Percentiles rank a stretch among this genome's conserved stretches.
Evolutionary conservation across 148 eudicot species (phyloP).

Genomic region (Vaccinium vitisidaea): DNA sequence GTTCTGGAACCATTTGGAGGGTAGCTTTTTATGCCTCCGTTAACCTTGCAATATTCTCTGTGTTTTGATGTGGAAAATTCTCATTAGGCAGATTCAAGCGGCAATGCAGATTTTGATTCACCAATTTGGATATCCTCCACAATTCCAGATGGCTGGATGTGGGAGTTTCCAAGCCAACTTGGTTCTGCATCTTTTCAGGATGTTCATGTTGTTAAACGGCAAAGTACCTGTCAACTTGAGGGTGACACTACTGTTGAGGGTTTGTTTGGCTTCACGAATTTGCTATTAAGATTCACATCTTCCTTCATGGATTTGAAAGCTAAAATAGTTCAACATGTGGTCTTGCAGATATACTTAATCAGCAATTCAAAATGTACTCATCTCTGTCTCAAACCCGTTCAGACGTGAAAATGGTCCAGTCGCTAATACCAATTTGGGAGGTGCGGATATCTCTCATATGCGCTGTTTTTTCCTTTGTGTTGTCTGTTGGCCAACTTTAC

Average conservation of each 20-base stretch:
- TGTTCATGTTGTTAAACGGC: slow-evolving; percentile 43
- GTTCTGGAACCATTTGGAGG: not conserved
- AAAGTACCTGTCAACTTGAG: slow-evolving; percentile 85
- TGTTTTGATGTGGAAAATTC: slow-evolving; percentile 18
- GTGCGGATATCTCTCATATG: slow-evolving; percentile 33
- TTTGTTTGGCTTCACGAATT: slow-evolving; percentile 24
- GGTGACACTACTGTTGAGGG: slow-evolving; percentile 80
- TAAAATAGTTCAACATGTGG: not conserved
- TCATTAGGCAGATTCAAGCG: slow-evolving; percentile 59
- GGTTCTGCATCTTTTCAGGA: slow-evolving; percentile 40
- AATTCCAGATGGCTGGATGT: slow-evolving; percentile 75
- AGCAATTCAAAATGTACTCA: slow-evolving; percentile 62
- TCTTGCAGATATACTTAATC: slow-evolving; percentile 77
- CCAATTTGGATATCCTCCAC: slow-evolving; percentile 68
- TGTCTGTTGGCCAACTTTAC: slow-evolving; percentile 6
- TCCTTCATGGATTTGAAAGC: slow-evolving; percentile 3
- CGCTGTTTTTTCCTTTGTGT: slow-evolving; percentile 3
- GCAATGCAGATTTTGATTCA: slow-evolving; percentile 25
- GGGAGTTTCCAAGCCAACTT: slow-evolving; percentile 48
- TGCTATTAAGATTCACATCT: not conserved
- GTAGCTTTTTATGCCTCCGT: not conserved
- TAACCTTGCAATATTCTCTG: not conserved
- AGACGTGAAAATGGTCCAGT: slow-evolving; percentile 88
- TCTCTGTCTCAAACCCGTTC: slow-evolving; percentile 79
- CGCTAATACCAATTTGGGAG: slow-evolving; percentile 97